Base-by-base conservation (phyloP, 2,329 filamentous ascomycete species). In the Xylariaceae sp. region DNA sequence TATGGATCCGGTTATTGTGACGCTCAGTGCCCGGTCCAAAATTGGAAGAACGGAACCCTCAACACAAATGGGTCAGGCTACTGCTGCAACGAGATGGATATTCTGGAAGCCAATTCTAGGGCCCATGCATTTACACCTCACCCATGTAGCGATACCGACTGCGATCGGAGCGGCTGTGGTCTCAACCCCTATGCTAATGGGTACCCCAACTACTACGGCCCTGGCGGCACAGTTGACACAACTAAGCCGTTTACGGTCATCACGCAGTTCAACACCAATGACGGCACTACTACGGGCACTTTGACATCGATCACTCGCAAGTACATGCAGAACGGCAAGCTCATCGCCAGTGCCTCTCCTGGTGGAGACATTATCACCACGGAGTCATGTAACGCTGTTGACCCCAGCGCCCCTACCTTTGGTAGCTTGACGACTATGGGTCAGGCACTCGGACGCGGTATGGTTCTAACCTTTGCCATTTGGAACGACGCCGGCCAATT, bases 81-180 rank as follows among this genome's bases (percentile, higher is more conserved):
- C 34, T 89, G 87, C 80, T 89, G 87, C 72, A 75, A 81, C 39
- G 87, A 89, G 73, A 86, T 90, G 81, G 87, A 89, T 57, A 79
- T 87, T 69, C 86, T 84, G 83, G 85, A 88, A 71, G 83, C 84
- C 55, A 87, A 88, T 75, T 78, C 76, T 48, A 77, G 83, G 60
- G 81, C 84, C 6, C 79, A 78, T 16, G 82, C 84, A 26, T 78
- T 81, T 62, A 87, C 85, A 2, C 83, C 85, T 16, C 85, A 87
- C 71, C 76, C 81, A 16, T 87, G 85, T 75, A 77, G 73, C 59
- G 70, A 72, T 29, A 67, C 72, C 8, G 79, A 73, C 5, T 77
- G 75, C 56, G 75, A 76, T 43, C 70, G 72, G 52, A 63, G 60
- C 17, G 74, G 75, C n/a, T 78, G 75, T 59, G 67, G 67, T 9